A percentile compares a stretch with the other conserved stretches of the same genome.
Conservation (phyloP, 2,329 filamentous ascomycete species). For the Aspergillus proliferans region DNA sequence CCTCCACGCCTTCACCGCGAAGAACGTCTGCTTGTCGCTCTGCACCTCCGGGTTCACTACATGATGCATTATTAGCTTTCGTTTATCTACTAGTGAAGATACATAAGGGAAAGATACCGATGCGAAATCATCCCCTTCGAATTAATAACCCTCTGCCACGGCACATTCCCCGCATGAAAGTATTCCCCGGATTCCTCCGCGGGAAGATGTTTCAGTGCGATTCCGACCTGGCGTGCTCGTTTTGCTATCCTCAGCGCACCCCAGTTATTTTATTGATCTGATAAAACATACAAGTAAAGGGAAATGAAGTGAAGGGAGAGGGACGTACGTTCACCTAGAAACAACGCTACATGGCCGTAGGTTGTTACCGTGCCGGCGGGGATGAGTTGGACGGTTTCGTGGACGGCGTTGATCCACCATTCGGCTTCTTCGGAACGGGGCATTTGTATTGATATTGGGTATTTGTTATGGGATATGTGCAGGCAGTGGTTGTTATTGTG, state of each 20-base stretch:
- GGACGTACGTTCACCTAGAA: slow-evolving; percentile 55
- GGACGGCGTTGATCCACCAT: slow-evolving; percentile 59
- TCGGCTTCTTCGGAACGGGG: slow-evolving; percentile 44
- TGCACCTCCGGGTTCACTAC: slow-evolving; percentile 38
- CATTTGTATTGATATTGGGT: slow-evolving; percentile 21
- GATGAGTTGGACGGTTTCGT: slow-evolving; percentile 77
- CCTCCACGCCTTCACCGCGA: slow-evolving; percentile 37
- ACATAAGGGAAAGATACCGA: slow-evolving; percentile 49
- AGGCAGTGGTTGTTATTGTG: too few relatives aligned
- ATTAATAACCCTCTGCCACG: slow-evolving; percentile 93
- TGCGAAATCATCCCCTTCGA: slow-evolving; percentile 79
- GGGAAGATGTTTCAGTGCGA: slow-evolving; percentile 82
- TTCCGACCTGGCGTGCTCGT: slow-evolving; percentile 75
- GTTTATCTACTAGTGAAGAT: background rate
- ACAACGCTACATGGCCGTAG: slow-evolving; percentile 66
- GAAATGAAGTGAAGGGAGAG: slow-evolving; percentile 63
- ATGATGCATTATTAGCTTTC: slow-evolving; percentile 3
- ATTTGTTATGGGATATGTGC: too few relatives aligned
- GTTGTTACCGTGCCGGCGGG: slow-evolving; percentile 77
- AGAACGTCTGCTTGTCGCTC: slow-evolving; percentile 38
- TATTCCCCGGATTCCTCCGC: slow-evolving; percentile 37
- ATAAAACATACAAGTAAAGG: background rate
- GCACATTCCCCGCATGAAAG: slow-evolving; percentile 73
- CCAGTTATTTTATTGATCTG: background rate
- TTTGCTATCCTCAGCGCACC: slow-evolving; percentile 46